Conservation (phyloP, 2,329 filamentous ascomycete species). For the Penicillium vulpinum region DNA sequence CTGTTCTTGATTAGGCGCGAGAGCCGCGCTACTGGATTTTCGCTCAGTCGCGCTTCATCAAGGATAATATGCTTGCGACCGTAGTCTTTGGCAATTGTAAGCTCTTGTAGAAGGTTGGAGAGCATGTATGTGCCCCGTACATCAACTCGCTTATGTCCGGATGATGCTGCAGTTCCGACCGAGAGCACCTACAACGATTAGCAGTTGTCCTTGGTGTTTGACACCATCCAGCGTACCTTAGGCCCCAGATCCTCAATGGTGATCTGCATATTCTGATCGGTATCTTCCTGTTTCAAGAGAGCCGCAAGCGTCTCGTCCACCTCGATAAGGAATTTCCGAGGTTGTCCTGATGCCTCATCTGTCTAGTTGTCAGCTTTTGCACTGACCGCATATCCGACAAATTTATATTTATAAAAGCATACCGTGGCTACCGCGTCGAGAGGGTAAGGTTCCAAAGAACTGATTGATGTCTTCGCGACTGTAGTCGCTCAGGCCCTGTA, state of each 20-base stretch:
- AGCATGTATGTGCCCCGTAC: constrained; percentile 96
- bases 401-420: constrained; percentile 14
- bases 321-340: constrained; percentile 80
- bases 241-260: constrained; percentile 95
- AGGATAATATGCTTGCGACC: constrained; percentile 86
- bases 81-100: constrained; percentile 87
- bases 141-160: constrained; percentile 83
- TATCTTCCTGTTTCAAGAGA: constrained; percentile 83
- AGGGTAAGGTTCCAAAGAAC: constrained; percentile 34
- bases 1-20: constrained; percentile 82
- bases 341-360: constrained; percentile 72
- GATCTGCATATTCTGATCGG: constrained; percentile 92
- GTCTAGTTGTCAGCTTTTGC: constrained; percentile 18
- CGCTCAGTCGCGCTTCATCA: constrained; percentile 86
- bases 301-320: constrained; percentile 80
- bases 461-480: constrained; percentile 39
- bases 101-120: constrained; percentile 91
- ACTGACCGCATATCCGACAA: background rate
- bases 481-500: constrained; percentile 39
- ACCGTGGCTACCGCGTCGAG: constrained; percentile 50
- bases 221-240: constrained; percentile 59
- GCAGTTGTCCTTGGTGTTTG: constrained; percentile 4
- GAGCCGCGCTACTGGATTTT: constrained; percentile 89
- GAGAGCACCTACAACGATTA: constrained; percentile 66
- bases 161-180: constrained; percentile 80